Percentiles rank a stretch among this genome's conserved stretches.
Conservation (phyloP, 345 rosid genomes). For the Heritiera fomes region DNA sequence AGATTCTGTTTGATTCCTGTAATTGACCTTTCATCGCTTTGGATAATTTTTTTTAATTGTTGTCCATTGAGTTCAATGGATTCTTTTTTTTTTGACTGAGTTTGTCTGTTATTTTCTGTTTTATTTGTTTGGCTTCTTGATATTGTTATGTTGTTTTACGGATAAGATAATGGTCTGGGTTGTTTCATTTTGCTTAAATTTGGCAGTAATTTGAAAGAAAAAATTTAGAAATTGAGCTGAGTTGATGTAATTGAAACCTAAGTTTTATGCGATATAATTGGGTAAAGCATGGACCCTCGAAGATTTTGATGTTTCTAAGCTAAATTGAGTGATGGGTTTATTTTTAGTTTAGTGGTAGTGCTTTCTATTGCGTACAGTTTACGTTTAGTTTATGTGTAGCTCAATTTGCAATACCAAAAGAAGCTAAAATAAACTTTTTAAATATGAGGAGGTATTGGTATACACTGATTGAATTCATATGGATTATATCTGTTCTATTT, state of each 20-base stretch:
- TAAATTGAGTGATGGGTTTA: neutral
- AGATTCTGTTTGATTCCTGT: neutral
- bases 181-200: neutral
- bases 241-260: neutral
- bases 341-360: neutral
- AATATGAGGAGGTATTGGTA: neutral
- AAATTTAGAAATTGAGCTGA: neutral
- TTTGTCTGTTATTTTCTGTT: neutral
- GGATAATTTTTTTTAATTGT: neutral
- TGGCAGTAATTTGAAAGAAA: neutral
- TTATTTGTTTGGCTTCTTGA: neutral
- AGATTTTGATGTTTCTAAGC: neutral
- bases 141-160: neutral
- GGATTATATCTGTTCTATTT: neutral
- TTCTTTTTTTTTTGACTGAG: neutral
- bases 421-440: neutral
- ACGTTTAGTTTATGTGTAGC: neutral
- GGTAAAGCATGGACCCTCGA: neutral
- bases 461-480: neutral
- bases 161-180: neutral
- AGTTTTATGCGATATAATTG: neutral
- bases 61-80: neutral
- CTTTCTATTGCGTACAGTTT: neutral
- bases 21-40: neutral
- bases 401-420: neutral